These are phyloP conservation scores for Lasiodiplodia gonubiensis DNA, from an alignment of 2,329 filamentous ascomycete species.

Conservation along the genomic window DNA sequence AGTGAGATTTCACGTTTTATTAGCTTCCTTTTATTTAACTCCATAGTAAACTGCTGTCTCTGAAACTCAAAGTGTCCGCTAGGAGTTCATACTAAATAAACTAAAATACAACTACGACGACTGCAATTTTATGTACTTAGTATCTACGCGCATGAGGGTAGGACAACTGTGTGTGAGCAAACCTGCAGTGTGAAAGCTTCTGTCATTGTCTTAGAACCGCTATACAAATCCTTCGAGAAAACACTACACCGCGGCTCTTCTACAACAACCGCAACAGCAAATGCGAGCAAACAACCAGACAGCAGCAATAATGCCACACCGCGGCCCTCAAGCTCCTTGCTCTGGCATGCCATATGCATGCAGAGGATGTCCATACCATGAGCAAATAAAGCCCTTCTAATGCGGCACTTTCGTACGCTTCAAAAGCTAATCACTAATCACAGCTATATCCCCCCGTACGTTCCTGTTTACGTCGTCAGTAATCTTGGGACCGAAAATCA, in stretches of 20 bases:
- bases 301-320: neutral
- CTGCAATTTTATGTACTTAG: too few relatives aligned
- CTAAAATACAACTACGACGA: too few relatives aligned
- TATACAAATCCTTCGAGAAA: neutral
- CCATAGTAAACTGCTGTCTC: too few relatives aligned
- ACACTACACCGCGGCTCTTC: neutral
- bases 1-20: too few relatives aligned
- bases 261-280: neutral
- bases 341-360: constrained; percentile 3
- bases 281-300: neutral
- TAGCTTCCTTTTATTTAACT: too few relatives aligned
- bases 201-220: neutral
- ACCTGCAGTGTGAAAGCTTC: neutral
- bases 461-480: neutral
- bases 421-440: neutral
- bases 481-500: neutral
- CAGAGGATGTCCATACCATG: neutral
- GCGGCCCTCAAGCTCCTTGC: neutral
- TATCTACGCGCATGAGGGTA: neutral
- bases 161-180: neutral
- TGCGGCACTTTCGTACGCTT: neutral
- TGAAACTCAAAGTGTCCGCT: too few relatives aligned
- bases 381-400: neutral
- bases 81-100: neutral
- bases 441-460: neutral